Evolutionary conservation across 108 stramenopile species (phyloP).

Genomic region (Nitzschia sp.): DNA sequence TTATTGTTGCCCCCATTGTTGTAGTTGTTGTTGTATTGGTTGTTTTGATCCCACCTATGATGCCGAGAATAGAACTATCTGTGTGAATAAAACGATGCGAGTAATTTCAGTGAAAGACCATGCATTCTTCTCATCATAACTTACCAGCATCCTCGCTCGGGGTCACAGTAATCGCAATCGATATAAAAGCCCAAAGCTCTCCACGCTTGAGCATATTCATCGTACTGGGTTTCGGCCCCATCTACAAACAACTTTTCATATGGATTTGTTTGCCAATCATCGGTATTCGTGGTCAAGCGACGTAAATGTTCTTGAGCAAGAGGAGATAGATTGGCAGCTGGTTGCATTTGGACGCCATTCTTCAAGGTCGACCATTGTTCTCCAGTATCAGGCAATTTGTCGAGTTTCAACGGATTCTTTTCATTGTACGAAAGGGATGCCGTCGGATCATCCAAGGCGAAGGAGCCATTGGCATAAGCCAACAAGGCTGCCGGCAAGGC

Average conservation of each 20-base stretch:
- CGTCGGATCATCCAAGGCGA: too few relatives aligned
- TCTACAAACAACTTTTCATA: not conserved
- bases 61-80: too few relatives aligned
- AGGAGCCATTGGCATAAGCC: too few relatives aligned
- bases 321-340: conserved; percentile 9
- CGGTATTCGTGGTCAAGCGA: not conserved
- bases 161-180: conserved; percentile 41
- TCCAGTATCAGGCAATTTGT: too few relatives aligned
- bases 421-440: too few relatives aligned
- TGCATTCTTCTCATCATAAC: not conserved
- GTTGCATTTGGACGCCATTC: conserved; percentile 6
- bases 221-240: conserved; percentile 31
- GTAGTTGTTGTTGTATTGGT: too few relatives aligned
- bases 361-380: conserved; percentile 6
- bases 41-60: conserved; percentile 1
- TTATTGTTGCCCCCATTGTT: conserved; percentile 12
- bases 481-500: too few relatives aligned
- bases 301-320: conserved; percentile 4
- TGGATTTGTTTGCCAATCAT: not conserved
- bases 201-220: conserved; percentile 57
- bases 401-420: too few relatives aligned
- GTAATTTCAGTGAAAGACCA: too few relatives aligned
- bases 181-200: conserved; percentile 49
- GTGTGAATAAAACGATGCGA: too few relatives aligned
- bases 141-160: conserved; percentile 8